phyloP scores from a whole-genome alignment of 768 basidiomycete species.

The Pholiota conissans region DNA sequence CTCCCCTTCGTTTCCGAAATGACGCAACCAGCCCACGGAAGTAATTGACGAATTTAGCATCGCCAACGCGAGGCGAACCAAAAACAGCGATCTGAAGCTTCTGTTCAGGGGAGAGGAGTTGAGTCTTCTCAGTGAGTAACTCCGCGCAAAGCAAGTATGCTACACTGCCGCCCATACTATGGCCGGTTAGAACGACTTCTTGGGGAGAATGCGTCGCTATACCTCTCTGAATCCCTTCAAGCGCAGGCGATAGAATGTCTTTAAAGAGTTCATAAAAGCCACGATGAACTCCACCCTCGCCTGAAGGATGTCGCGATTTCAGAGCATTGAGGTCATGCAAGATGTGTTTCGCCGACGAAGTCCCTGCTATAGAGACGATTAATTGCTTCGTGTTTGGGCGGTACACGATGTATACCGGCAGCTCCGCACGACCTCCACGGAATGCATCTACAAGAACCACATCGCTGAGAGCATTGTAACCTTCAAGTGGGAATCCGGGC shows the following conservation, averaged over 20 bases:
- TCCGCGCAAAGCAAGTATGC: constrained; percentile 51
- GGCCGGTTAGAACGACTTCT: constrained; percentile 54
- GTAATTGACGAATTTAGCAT: constrained; percentile 37
- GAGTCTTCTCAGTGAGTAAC: constrained; percentile 33
- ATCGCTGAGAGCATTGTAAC: constrained; percentile 38
- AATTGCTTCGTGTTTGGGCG: constrained; percentile 45
- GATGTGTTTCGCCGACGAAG: constrained; percentile 40
- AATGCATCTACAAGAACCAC: constrained; percentile 37
- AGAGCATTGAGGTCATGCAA: constrained; percentile 46
- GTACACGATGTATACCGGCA: constrained; percentile 49
- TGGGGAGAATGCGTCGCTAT: constrained; percentile 29
- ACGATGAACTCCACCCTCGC: constrained; percentile 43
- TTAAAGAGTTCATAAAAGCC: constrained; percentile 57
- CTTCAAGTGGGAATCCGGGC: constrained; percentile 50
- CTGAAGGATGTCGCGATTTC: constrained; percentile 38
- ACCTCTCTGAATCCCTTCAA: constrained; percentile 38
- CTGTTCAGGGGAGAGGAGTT: constrained; percentile 25
- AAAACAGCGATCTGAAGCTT: constrained; percentile 46
- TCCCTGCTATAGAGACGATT: constrained; percentile 54
- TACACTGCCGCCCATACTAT: constrained; percentile 59
- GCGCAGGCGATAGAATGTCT: constrained; percentile 34
- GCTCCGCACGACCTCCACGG: constrained; percentile 38
- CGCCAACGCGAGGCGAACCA: constrained; percentile 52
- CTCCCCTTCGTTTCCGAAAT: constrained; percentile 35
- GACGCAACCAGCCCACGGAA: constrained; percentile 38